phyloP scores from a whole-genome alignment of 1,139 yeast species.

The Saccharomyces hybrid region DNA sequence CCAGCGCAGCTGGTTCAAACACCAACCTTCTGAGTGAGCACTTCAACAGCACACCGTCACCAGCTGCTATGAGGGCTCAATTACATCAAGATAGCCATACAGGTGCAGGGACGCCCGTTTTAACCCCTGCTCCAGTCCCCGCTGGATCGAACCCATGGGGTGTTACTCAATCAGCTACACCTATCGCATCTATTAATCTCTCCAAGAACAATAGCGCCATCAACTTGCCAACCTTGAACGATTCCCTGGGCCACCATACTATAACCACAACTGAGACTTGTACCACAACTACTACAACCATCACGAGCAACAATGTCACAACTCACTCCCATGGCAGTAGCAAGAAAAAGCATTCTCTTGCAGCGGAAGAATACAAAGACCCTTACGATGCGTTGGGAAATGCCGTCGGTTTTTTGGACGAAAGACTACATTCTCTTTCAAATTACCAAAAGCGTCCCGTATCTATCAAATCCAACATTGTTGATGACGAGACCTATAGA shows the following conservation, averaged over 20 bases:
- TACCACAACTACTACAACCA: conserved; percentile 11
- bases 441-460: conserved; percentile 28
- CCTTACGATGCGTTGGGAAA: conserved; percentile 31
- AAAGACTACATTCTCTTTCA: conserved; percentile 30
- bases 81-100: conserved; percentile 20
- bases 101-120: conserved; percentile 23
- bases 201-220: conserved; percentile 42
- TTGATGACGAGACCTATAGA: conserved; percentile 32
- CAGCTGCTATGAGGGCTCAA: conserved; percentile 24
- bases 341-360: conserved; percentile 31
- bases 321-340: conserved; percentile 7
- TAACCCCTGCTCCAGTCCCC: conserved; percentile 32
- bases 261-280: conserved; percentile 10
- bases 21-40: conserved; percentile 1
- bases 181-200: conserved; percentile 24
- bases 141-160: conserved; percentile 33
- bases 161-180: conserved; percentile 28
- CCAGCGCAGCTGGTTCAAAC: conserved; percentile 8
- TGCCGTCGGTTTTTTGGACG: conserved; percentile 34
- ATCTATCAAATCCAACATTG: conserved; percentile 32
- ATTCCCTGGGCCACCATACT: conserved; percentile 22
- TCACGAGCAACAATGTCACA: conserved; percentile 7
- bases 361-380: conserved; percentile 23
- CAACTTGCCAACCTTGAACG: conserved; percentile 69
- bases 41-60: conserved; percentile 23